Conservation (phyloP, 2,329 filamentous ascomycete species). For the Alternaria infectoria region DNA sequence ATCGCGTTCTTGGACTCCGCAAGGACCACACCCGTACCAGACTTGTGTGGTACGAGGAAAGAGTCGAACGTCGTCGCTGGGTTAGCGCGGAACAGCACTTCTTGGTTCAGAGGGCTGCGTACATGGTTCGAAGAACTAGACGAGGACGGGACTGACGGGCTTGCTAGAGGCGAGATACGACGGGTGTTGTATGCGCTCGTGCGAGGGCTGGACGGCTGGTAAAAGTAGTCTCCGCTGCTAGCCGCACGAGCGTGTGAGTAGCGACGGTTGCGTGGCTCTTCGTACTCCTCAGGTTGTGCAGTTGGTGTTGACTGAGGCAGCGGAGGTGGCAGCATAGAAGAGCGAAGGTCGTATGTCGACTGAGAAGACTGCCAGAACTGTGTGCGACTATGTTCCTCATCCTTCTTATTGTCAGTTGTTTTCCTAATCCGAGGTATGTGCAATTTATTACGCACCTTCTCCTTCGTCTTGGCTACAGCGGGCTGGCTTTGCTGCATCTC, state of each 20-base stretch:
- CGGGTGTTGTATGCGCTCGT: not conserved
- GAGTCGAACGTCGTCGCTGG: slow-evolving; percentile 32
- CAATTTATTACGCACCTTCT: slow-evolving; percentile 15
- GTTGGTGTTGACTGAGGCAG: not conserved
- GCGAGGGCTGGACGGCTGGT: not conserved
- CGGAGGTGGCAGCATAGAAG: slow-evolving; percentile 1
- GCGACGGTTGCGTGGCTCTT: not conserved
- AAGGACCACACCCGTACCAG: slow-evolving; percentile 35
- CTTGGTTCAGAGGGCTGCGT: slow-evolving; percentile 18
- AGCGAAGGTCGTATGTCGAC: slow-evolving; percentile 10
- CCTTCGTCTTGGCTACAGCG: not conserved
- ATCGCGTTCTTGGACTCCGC: slow-evolving; percentile 15
- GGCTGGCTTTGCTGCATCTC: slow-evolving; percentile 15
- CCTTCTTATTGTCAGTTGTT: slow-evolving; percentile 1
- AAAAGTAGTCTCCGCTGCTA: slow-evolving; percentile 20
- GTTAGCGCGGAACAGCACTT: slow-evolving; percentile 11
- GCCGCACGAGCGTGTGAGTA: not conserved
- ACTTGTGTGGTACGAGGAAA: slow-evolving; percentile 32
- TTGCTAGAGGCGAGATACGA: slow-evolving; percentile 1
- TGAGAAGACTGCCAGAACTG: slow-evolving; percentile 6
- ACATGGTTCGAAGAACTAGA: slow-evolving; percentile 8
- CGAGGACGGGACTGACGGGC: not conserved
- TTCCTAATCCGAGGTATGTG: slow-evolving; percentile 10
- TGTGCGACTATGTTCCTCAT: slow-evolving; percentile 6
- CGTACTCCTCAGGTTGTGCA: not conserved